Base-by-base conservation (phyloP, 1,284 basidiomycete genomes). In the Fomitopsis pinicola region DNA sequence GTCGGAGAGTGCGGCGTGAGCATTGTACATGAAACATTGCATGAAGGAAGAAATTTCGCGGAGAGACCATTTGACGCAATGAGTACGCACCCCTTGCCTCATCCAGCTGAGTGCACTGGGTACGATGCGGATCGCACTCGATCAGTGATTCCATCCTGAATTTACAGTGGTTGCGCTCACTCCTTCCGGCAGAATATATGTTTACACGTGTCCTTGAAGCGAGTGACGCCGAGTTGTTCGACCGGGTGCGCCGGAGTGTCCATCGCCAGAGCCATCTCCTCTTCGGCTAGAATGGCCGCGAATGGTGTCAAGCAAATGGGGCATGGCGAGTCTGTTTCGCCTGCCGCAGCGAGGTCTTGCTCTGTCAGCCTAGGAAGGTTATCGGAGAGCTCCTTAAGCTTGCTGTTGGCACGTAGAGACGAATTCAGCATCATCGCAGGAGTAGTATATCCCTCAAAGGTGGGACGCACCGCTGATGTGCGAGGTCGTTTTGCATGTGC, bases 121-220 rank as follows among this genome's bases (percentile, higher is more conserved):
- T 40, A 40, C 38, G 8, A 33, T 30, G 12, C 28, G 8, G 6
- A 9, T 50, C 17, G 5, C 48, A 50, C 15, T 50, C 7, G 26
- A 10, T 30, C 1, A 50, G 28, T n/a, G 6, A 15, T 26, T 17
- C 45, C 14, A 17, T 30, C 5, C 6, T 62, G 63, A 10, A 17
- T 8, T 17, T 35, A n/a, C 17, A 42, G 14, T 14, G 42, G 8
- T 40, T 12, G 17, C 17, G 35, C 64, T 48, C 67, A 91, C 90
- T 91, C 89, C 76, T 83, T 84, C 65, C 87, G 81, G 71, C 89
- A 92, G 68, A 91, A 92, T 19, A 88, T 66, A 69, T 92, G 89
- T 6, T 84, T 83, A 66, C 89, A 92, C 30, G 87, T 72, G 66
- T 82, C 71, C 55, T 75, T 71, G 8, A 92, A 74, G 63, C 78